These are phyloP conservation scores for Ophiorrhiza pumila DNA, from an alignment of 257 asterid genomes.

Conservation along the genomic window DNA sequence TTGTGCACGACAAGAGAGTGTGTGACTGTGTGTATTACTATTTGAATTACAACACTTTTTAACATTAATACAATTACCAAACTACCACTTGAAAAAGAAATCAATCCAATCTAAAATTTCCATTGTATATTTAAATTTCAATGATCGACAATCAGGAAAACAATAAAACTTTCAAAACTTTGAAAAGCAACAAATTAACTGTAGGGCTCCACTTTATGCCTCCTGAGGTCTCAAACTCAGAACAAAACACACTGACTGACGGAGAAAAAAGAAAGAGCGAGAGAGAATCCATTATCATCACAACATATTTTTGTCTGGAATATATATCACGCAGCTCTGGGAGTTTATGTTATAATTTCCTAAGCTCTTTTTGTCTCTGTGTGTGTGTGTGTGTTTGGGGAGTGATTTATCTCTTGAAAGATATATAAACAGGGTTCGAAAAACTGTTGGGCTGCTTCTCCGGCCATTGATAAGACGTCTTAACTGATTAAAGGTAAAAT, in stretches of 20 bases:
- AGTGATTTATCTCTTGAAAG: not conserved
- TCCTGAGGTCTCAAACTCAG: not conserved
- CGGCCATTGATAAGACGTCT: not conserved
- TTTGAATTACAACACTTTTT: no score
- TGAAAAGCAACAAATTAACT: not conserved
- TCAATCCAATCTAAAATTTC: no score
- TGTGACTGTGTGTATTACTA: no score
- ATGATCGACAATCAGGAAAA: no score
- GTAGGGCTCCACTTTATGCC: constrained; percentile 11
- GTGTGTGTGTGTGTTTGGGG: no score
- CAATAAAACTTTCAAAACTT: not conserved
- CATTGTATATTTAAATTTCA: no score
- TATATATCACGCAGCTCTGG: no score
- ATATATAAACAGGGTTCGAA: not conserved
- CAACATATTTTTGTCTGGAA: not conserved
- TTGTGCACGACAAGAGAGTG: no score
- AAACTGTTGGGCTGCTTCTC: not conserved
- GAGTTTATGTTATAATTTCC: not conserved
- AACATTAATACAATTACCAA: not conserved
- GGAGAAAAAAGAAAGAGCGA: not conserved
- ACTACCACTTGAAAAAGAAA: not conserved
- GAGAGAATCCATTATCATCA: not conserved
- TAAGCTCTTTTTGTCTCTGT: no score
- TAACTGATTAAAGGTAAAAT: no score
- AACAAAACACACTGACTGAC: not conserved